Evolutionary conservation across 164 flowering plant species (phyloP), one percentile per base, ranked within the genome.

Genomic region (Berberis vulgaris): DNA sequence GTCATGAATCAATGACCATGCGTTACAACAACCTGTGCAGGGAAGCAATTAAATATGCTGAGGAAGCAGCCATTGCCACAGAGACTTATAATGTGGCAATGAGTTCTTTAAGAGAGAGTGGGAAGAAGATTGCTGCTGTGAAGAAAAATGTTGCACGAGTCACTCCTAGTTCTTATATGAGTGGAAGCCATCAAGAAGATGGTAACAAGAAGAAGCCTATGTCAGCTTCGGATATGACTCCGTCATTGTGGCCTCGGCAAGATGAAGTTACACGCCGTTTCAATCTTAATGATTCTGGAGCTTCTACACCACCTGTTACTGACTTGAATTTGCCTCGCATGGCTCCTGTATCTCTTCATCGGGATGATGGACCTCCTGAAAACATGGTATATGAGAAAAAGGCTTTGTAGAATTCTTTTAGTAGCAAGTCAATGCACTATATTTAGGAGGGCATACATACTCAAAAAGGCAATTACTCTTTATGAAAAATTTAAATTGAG

Each of bases 241-340:
- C 95, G 26, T 67, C 78, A 69, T 61, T 88, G 58, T 86, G 95
- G 95, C 95, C 95, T 53, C 73, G 78, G 13, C 95, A 83, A 75
- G 91, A 82, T 76, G 95, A 85, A 71, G 66, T 78, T 41, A 69
- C 68, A 13, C 70, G 72, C 9, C 74, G 77, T 55, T 84, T 85
- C 64, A 85, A 84, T 75, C 86, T 84, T 55, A 85, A 85, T 70
- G 87, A 84, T 73, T 59, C 66, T 71, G 78, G 82, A 44, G 59
- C 71, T 62, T 62, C 79, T 41, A 65, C 71, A 58, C 78, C 73
- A 52, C 63, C 82, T 43, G 76, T 72, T 72, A 64, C 87, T 65
- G 82, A 84, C 78, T 64, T 80, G 73, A 84, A 80, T 80, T 69
- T 79, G 39, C 86, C 87, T 6, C 83, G 79, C 58, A 81, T 83